Evolutionary conservation across 805 yeast species (phyloP).

Genomic region (Aciculoconidium aculeatum): DNA sequence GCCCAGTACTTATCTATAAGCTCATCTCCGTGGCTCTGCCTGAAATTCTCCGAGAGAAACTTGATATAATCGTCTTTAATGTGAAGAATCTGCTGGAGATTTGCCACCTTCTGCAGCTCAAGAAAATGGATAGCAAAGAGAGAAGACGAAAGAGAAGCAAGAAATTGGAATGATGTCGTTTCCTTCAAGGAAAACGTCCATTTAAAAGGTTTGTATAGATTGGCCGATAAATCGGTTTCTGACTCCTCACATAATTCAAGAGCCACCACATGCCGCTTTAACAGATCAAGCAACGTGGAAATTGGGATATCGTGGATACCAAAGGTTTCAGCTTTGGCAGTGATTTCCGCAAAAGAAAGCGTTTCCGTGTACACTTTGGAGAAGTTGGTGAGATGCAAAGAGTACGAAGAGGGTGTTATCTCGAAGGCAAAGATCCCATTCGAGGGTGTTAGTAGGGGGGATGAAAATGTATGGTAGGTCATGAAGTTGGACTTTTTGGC

Average conservation of each 20-base stretch:
- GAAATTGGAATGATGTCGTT: conserved; percentile 10
- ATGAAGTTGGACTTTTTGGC: no score
- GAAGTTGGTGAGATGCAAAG: conserved; percentile 23
- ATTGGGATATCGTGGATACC: conserved; percentile 24
- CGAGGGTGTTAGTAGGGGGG: no score
- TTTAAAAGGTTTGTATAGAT: conserved; percentile 5
- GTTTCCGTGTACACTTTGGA: conserved; percentile 22
- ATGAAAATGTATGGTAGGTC: no score
- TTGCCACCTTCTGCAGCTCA: conserved; percentile 13
- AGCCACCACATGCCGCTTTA: conserved; percentile 5
- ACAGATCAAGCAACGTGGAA: conserved; percentile 12
- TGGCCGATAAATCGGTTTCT: not conserved
- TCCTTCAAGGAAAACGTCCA: conserved; percentile 18
- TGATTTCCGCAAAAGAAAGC: conserved; percentile 11
- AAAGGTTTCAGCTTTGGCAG: conserved; percentile 12
- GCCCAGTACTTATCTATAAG: conserved; percentile 23
- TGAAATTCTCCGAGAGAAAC: conserved; percentile 31
- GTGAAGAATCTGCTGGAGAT: conserved; percentile 16
- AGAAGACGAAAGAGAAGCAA: conserved; percentile 16
- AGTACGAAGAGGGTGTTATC: no score
- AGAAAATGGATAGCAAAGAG: conserved; percentile 17
- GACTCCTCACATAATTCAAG: not conserved
- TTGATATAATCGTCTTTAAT: conserved; percentile 27
- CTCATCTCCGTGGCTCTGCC: conserved; percentile 28
- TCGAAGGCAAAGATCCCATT: no score